Conservation (phyloP, 2,329 filamentous ascomycete species). For the Fusarium pseudoanthophilum region DNA sequence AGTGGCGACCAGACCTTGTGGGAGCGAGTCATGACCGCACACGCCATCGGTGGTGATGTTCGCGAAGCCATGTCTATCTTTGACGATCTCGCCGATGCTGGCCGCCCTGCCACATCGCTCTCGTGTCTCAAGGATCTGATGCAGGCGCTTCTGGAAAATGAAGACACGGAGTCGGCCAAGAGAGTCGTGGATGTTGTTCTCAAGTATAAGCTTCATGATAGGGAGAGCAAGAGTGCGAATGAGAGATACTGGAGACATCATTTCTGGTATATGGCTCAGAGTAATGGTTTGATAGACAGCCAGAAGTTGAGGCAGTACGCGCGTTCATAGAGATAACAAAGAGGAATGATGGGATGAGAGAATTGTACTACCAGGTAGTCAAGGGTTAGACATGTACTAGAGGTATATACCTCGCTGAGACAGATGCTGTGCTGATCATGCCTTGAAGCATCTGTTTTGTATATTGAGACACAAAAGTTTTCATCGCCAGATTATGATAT, state of each 20-base stretch:
- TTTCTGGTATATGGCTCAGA: constrained; percentile 61
- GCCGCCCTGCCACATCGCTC: constrained; percentile 56
- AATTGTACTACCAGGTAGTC: constrained; percentile 3
- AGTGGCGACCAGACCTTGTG: constrained; percentile 71
- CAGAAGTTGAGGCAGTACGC: constrained; percentile 8
- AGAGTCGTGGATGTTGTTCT: constrained; percentile 49
- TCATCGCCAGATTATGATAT: neutral
- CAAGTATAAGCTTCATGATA: constrained; percentile 41
- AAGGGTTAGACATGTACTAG: constrained; percentile 25
- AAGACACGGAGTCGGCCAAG: constrained; percentile 44
- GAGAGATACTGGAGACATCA: constrained; percentile 58
- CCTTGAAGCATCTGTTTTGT: constrained; percentile 20
- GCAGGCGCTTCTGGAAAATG: constrained; percentile 42
- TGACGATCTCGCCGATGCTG: constrained; percentile 53
- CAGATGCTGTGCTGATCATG: constrained; percentile 17
- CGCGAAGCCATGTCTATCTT: constrained; percentile 62
- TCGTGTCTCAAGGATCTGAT: constrained; percentile 58
- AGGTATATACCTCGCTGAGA: constrained; percentile 36
- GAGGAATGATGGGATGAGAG: neutral
- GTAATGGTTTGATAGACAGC: constrained; percentile 52
- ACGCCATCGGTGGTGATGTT: constrained; percentile 64
- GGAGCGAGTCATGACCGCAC: constrained; percentile 76
- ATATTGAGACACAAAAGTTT: constrained; percentile 14
- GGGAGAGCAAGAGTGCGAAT: constrained; percentile 30
- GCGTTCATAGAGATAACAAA: neutral